phyloP scores from a whole-genome alignment of 2,329 filamentous ascomycete genomes.

The Aspergillus ochraceus region DNA sequence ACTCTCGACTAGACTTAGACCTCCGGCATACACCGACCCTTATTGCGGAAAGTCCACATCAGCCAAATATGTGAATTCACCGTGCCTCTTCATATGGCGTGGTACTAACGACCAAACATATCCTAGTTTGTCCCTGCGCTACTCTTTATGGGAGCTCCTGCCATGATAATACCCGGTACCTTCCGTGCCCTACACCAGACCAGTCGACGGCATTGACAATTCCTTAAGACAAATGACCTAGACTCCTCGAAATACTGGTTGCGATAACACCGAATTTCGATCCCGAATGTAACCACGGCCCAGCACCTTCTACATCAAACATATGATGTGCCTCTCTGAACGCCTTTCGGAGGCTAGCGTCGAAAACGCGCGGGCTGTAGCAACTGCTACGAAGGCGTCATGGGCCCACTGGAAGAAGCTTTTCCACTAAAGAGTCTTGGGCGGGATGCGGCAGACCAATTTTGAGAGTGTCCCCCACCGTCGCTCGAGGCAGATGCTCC shows the following conservation, averaged over 20 bases:
- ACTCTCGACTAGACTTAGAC: neutral
- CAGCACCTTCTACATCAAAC: constrained; percentile 12
- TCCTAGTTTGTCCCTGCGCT: too few species aligned
- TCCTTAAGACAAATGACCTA: constrained; percentile 19
- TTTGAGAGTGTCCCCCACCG: constrained; percentile 6
- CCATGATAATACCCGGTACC: neutral
- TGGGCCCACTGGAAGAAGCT: constrained; percentile 7
- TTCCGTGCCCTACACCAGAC: constrained; percentile 3
- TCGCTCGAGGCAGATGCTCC: constrained; percentile 13
- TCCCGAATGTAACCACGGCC: constrained; percentile 1
- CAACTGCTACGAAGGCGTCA: constrained; percentile 23
- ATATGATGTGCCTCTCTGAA: constrained; percentile 18
- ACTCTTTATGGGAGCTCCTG: neutral
- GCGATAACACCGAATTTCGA: constrained; percentile 18
- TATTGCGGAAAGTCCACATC: neutral
- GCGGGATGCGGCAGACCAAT: constrained; percentile 2
- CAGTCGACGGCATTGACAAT: constrained; percentile 17
- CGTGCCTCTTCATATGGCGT: neutral
- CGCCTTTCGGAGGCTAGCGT: constrained; percentile 16
- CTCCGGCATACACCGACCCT: neutral
- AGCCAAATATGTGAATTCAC: neutral
- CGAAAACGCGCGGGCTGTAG: constrained; percentile 20
- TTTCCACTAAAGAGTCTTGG: constrained; percentile 4
- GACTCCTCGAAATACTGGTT: constrained; percentile 19
- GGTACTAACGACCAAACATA: neutral